Percentiles rank a stretch among this genome's conserved stretches.
phyloP scores from a whole-genome alignment of 2,329 filamentous ascomycete genomes.

The Diplocarpon rosae region DNA sequence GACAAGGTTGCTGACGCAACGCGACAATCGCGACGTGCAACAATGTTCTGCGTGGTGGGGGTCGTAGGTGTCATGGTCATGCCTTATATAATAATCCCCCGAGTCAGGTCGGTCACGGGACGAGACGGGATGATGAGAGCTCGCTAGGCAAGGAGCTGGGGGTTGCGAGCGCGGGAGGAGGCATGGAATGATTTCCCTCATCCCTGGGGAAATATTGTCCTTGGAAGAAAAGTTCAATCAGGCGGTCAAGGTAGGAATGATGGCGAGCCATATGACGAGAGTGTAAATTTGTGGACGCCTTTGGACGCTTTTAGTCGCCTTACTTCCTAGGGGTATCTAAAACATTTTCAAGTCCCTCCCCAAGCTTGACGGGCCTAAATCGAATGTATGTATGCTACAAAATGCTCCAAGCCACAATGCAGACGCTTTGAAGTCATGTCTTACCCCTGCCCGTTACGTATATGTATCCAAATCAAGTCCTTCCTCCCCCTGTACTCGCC shows the following conservation, averaged over 20 bases:
- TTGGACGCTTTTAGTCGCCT: background rate
- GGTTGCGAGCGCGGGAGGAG: no score
- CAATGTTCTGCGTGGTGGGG: no score
- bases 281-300: background rate
- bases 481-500: background rate
- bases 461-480: background rate
- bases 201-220: no score
- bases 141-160: no score
- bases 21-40: no score
- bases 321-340: constrained; percentile 12
- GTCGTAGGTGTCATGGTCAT: no score
- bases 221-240: no score
- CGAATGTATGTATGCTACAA: constrained; percentile 10
- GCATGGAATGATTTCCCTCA: no score
- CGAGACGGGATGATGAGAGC: no score
- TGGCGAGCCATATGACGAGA: background rate
- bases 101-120: no score
- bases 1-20: no score
- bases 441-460: background rate
- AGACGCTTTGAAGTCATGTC: constrained; percentile 11
- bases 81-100: no score
- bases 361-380: background rate
- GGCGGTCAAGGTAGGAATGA: background rate
- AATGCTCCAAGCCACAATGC: constrained; percentile 4
- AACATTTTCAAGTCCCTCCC: constrained; percentile 11